Conservation (phyloP, 2,329 filamentous ascomycete species). For the Lasiodiplodia sp. region DNA sequence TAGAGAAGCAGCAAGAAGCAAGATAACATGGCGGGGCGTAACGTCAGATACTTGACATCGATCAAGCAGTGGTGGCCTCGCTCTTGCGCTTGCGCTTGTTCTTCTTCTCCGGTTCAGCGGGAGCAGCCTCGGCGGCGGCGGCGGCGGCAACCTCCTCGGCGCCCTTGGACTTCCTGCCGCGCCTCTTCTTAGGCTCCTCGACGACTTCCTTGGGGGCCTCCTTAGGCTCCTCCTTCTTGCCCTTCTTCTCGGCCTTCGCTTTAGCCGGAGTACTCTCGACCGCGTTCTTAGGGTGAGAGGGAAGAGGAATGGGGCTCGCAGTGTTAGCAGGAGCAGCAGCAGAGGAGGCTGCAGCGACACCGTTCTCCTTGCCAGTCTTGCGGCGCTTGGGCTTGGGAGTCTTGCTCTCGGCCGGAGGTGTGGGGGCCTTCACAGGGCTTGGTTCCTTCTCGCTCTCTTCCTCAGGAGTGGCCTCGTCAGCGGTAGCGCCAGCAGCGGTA, state of each 20-base stretch:
- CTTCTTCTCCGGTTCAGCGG: constrained; percentile 30
- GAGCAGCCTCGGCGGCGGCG: not conserved
- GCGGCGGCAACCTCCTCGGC: constrained; percentile 18
- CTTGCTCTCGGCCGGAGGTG: constrained; percentile 25
- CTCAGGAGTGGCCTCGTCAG: constrained; percentile 7
- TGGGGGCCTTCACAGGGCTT: constrained; percentile 26
- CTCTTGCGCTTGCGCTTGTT: constrained; percentile 30
- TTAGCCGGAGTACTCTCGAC: constrained; percentile 14
- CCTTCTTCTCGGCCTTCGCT: constrained; percentile 11
- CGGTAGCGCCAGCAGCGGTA: constrained; percentile 7
- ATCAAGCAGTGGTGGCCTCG: constrained; percentile 15
- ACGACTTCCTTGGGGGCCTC: not conserved
- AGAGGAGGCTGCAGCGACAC: constrained; percentile 1
- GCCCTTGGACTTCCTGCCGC: constrained; percentile 27
- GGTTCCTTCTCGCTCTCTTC: constrained; percentile 27
- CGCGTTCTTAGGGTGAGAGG: constrained; percentile 18
- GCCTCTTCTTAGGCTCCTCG: constrained; percentile 30
- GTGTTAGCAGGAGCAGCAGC: constrained; percentile 21
- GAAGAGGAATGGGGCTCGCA: constrained; percentile 27
- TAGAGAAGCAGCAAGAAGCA: not conserved
- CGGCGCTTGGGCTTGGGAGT: constrained; percentile 30
- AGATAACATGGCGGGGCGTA: not conserved
- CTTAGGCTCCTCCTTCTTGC: constrained; percentile 17
- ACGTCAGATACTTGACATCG: not conserved
- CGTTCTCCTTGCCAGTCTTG: constrained; percentile 30